These are phyloP conservation scores for Boletus barrowsii DNA, from an alignment of 768 basidiomycete species.

Conservation along the genomic window DNA sequence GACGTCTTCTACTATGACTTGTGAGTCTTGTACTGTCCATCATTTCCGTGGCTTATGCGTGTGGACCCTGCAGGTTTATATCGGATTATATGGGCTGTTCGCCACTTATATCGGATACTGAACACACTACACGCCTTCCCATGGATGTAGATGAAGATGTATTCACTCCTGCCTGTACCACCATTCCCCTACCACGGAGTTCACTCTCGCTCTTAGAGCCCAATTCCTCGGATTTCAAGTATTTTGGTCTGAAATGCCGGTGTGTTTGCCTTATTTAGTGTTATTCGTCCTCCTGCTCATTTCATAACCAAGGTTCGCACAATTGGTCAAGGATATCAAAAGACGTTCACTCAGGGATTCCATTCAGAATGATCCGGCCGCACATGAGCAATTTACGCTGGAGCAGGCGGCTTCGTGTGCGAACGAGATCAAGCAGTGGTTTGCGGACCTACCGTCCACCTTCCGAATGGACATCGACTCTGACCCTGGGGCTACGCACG, in stretches of 20 bases:
- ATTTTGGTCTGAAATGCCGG: conserved; percentile 61
- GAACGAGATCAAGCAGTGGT: conserved; percentile 52
- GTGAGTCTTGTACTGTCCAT: conserved; percentile 42
- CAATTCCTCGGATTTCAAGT: conserved; percentile 38
- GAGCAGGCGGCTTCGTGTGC: conserved; percentile 63
- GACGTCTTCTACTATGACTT: conserved; percentile 73
- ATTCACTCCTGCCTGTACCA: conserved; percentile 46
- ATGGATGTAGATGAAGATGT: conserved; percentile 54
- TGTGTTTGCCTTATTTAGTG: conserved; percentile 27
- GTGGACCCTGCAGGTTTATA: conserved; percentile 48
- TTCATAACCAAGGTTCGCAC: conserved; percentile 46
- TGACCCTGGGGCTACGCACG: conserved; percentile 23
- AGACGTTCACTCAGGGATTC: conserved; percentile 45
- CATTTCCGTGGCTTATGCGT: conserved; percentile 10
- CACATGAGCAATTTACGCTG: conserved; percentile 42
- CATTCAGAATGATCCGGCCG: conserved; percentile 27
- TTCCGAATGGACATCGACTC: conserved; percentile 44
- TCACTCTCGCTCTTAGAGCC: conserved; percentile 25
- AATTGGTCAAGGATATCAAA: conserved; percentile 61
- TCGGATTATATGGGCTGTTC: conserved; percentile 65
- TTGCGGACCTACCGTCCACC: conserved; percentile 46
- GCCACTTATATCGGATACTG: conserved; percentile 54
- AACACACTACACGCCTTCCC: conserved; percentile 57
- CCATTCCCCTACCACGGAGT: conserved; percentile 39
- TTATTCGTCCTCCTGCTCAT: background rate